Percentiles rank a stretch among this genome's conserved stretches.
Evolutionary conservation across 1,284 basidiomycete species (phyloP).

Genomic region (Apiotrichum mycotoxinovorans): DNA sequence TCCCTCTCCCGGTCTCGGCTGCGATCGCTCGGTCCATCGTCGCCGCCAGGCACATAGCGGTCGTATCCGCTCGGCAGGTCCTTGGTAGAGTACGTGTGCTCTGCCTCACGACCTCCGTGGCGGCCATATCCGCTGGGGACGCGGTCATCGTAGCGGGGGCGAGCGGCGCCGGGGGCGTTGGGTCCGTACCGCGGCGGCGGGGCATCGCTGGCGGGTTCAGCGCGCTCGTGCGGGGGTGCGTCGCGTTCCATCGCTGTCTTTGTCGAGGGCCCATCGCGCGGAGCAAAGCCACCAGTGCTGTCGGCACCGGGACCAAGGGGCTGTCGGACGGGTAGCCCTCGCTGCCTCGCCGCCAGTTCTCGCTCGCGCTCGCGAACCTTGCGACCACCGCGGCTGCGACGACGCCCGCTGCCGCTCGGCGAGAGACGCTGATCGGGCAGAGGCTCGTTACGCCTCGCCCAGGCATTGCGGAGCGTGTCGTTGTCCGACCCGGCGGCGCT

Average conservation of each 20-base stretch:
- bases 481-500: not conserved
- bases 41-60: slow-evolving; percentile 1
- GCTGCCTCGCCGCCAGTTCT: too few relatives aligned
- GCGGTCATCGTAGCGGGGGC: not conserved
- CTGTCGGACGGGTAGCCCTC: slow-evolving; percentile 2
- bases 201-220: not conserved
- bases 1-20: not conserved
- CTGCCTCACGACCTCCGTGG: not conserved
- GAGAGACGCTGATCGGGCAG: not conserved
- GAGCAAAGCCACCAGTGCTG: not conserved
- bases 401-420: not conserved
- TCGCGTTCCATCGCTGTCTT: not conserved
- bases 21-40: not conserved
- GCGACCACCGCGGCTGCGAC: not conserved
- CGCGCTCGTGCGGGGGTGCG: not conserved
- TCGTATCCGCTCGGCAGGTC: not conserved
- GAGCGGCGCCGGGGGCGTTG: not conserved
- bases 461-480: not conserved
- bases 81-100: not conserved
- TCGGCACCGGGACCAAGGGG: slow-evolving; percentile 3
- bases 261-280: not conserved
- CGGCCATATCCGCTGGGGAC: not conserved
- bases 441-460: not conserved
- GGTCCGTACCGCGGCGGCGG: slow-evolving; percentile 4
- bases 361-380: not conserved